Conservation (phyloP, 768 basidiomycete species). For the Rhizopogon sp. region DNA sequence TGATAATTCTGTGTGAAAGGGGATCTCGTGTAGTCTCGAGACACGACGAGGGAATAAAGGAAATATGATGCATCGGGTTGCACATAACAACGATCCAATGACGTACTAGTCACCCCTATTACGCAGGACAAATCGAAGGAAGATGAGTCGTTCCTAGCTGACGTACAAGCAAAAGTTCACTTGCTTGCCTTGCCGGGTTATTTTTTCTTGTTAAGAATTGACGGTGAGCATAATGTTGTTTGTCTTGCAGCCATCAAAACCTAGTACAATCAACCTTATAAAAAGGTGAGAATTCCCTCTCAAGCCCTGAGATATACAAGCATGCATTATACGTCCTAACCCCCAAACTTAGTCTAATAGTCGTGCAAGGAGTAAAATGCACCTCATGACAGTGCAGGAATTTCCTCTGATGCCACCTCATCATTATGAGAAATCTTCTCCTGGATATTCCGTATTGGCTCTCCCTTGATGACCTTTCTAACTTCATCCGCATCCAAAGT, state of each 20-base stretch:
- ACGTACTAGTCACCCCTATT: neutral
- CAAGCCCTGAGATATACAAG: conserved; percentile 6
- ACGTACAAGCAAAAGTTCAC: neutral
- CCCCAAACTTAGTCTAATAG: conserved; percentile 4
- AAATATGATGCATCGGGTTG: neutral
- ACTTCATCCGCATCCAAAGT: conserved; percentile 88
- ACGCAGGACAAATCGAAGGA: too few species aligned
- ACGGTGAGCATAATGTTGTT: too few species aligned
- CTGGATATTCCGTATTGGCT: conserved; percentile 66
- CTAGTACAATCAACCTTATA: neutral
- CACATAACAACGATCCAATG: neutral
- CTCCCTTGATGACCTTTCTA: conserved; percentile 75
- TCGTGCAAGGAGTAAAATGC: conserved; percentile 1
- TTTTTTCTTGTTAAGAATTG: neutral
- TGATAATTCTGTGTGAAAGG: neutral
- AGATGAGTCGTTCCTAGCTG: too few species aligned
- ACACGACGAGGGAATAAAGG: neutral
- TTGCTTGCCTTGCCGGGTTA: neutral
- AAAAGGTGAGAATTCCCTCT: neutral
- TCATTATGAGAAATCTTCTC: conserved; percentile 59
- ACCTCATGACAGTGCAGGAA: conserved; percentile 9
- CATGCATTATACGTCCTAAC: conserved; percentile 11
- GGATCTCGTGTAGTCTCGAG: neutral
- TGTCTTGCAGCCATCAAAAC: neutral
- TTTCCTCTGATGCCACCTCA: conserved; percentile 2